A percentile compares a stretch with the other conserved stretches of the same genome.
Evolutionary conservation across 306 rosid species (phyloP).

Genomic region (Rosa multiflora): DNA sequence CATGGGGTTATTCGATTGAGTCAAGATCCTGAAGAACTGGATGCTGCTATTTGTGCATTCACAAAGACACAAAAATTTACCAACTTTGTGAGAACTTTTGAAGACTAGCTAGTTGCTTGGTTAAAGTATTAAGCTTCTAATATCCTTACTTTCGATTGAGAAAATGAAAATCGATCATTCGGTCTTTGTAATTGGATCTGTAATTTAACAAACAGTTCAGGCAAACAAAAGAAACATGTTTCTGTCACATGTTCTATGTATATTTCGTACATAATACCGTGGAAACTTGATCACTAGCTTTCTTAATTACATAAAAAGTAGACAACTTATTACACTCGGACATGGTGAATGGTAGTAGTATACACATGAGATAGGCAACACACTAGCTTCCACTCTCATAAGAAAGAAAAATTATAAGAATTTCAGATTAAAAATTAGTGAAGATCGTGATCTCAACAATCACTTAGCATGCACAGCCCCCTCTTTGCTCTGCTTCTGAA

Average conservation of each 20-base stretch:
- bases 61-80: neutral
- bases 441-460: neutral
- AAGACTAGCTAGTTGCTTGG: neutral
- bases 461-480: slow-evolving; percentile 72
- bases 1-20: neutral
- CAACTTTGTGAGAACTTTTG: neutral
- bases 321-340: neutral
- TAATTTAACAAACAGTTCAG: neutral
- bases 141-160: neutral
- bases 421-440: neutral
- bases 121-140: neutral
- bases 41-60: neutral
- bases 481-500: slow-evolving; percentile 68
- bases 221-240: neutral
- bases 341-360: neutral
- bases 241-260: neutral
- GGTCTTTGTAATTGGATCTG: neutral
- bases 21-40: neutral
- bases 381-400: slow-evolving; percentile 16
- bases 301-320: neutral
- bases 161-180: neutral
- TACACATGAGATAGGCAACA: slow-evolving; percentile 12
- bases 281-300: neutral
- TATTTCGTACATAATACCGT: neutral
- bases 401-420: slow-evolving; percentile 16